Conservation (phyloP, 805 yeast species). For the Yamadazyma endophytica region DNA sequence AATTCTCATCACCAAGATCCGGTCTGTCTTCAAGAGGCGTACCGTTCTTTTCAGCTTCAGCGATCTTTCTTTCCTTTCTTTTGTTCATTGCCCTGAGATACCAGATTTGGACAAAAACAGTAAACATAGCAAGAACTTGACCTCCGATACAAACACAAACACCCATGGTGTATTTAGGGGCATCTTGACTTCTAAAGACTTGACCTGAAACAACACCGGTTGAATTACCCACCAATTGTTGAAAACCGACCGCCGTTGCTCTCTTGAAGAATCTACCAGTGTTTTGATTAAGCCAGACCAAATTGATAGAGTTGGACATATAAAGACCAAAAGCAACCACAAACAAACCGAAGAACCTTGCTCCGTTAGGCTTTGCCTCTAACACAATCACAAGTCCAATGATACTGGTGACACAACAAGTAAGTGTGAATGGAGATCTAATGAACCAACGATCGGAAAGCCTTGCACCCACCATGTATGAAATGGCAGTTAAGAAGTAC, state of each 20-base stretch:
- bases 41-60: constrained; percentile 2
- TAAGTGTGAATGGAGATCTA: constrained; percentile 29
- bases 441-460: constrained; percentile 21
- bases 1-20: constrained; percentile 1
- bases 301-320: constrained; percentile 34
- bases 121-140: constrained; percentile 30
- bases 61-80: background rate
- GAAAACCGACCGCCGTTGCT: constrained; percentile 41
- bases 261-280: constrained; percentile 39
- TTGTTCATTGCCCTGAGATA: background rate
- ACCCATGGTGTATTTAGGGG: constrained; percentile 33
- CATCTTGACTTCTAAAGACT: constrained; percentile 30
- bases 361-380: constrained; percentile 21
- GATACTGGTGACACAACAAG: constrained; percentile 18
- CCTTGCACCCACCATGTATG: constrained; percentile 18
- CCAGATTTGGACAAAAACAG: constrained; percentile 15
- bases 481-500: constrained; percentile 28
- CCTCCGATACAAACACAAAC: constrained; percentile 39
- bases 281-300: constrained; percentile 42
- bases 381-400: constrained; percentile 31
- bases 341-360: constrained; percentile 33
- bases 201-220: constrained; percentile 28
- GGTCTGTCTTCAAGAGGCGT: background rate
- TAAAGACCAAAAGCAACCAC: constrained; percentile 33
- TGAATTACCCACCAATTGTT: constrained; percentile 34